These are phyloP conservation scores for Phlebiopsis gigantea DNA, from an alignment of 768 basidiomycete genomes.

Conservation along the genomic window DNA sequence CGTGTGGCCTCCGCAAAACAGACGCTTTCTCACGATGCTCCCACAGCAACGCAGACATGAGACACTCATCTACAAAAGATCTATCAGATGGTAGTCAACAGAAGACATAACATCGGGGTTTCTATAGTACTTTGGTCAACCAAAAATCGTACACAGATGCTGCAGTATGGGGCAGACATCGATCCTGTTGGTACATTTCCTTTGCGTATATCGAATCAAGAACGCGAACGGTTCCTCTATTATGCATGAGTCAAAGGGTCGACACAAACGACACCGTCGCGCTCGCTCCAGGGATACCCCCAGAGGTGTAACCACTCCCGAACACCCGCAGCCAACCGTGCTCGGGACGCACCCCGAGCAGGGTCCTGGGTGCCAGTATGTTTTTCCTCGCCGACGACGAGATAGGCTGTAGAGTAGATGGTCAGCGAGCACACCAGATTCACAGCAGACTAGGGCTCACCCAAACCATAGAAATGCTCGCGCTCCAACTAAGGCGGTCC, in stretches of 20 bases:
- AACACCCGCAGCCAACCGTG: constrained; percentile 79
- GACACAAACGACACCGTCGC: constrained; percentile 85
- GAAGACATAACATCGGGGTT: background rate
- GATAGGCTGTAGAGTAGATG: constrained; percentile 50
- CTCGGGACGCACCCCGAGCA: constrained; percentile 74
- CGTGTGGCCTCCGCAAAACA: background rate
- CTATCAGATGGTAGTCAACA: background rate
- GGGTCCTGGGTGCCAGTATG: constrained; percentile 91
- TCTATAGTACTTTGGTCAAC: constrained; percentile 3
- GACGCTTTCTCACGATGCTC: background rate
- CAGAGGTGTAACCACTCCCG: constrained; percentile 90
- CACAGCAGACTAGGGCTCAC: constrained; percentile 34
- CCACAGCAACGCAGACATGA: background rate
- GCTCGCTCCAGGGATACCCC: constrained; percentile 95
- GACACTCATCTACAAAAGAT: background rate
- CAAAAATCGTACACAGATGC: background rate
- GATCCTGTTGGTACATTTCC: constrained; percentile 5
- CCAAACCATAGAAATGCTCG: constrained; percentile 84
- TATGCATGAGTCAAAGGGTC: constrained; percentile 71
- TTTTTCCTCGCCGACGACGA: constrained; percentile 93
- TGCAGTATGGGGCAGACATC: background rate
- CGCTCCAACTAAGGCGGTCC: constrained; percentile 58
- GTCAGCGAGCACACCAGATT: background rate
- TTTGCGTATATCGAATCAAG: background rate
- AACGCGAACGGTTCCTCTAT: constrained; percentile 1